Percentiles rank a stretch among this genome's conserved stretches.
Conservation (phyloP, 495 filamentous ascomycete genomes). For the Xylaria sp. region DNA sequence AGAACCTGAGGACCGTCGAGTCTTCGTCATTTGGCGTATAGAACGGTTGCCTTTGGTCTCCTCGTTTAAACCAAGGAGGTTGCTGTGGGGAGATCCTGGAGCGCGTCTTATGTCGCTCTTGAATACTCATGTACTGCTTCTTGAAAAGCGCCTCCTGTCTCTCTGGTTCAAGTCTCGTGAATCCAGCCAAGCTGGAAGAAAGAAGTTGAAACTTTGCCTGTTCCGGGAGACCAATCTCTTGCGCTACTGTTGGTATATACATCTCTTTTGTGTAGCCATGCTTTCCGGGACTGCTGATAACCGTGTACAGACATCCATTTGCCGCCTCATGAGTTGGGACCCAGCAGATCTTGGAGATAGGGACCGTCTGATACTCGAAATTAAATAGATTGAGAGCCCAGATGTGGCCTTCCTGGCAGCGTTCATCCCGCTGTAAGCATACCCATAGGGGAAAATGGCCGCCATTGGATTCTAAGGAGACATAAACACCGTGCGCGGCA, state of each 20-base stretch:
- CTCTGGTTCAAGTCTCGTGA: conserved; percentile 1
- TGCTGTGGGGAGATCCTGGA: neutral
- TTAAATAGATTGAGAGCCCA: conserved; percentile 42
- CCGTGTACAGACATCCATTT: conserved; percentile 37
- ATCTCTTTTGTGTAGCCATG: conserved; percentile 14
- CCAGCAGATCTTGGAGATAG: conserved; percentile 43
- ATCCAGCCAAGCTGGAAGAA: neutral
- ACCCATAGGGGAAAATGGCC: conserved; percentile 34
- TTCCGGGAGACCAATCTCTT: conserved; percentile 28
- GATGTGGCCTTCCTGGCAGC: conserved; percentile 3
- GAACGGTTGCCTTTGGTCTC: neutral
- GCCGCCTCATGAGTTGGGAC: conserved; percentile 36
- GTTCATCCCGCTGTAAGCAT: conserved; percentile 21
- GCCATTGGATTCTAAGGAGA: conserved; percentile 26
- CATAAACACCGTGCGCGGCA: conserved; percentile 40
- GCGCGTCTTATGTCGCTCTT: conserved; percentile 1
- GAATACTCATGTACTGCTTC: conserved; percentile 26
- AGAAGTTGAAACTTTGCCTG: conserved; percentile 17
- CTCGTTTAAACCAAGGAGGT: neutral
- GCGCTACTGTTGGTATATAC: conserved; percentile 20
- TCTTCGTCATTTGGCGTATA: neutral
- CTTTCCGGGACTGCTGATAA: conserved; percentile 39
- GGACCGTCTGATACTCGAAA: conserved; percentile 28
- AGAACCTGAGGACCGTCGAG: neutral
- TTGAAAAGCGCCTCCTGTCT: conserved; percentile 31